Conservation (phyloP, 2,329 filamentous ascomycete genomes). For the Bertia moriformis region DNA sequence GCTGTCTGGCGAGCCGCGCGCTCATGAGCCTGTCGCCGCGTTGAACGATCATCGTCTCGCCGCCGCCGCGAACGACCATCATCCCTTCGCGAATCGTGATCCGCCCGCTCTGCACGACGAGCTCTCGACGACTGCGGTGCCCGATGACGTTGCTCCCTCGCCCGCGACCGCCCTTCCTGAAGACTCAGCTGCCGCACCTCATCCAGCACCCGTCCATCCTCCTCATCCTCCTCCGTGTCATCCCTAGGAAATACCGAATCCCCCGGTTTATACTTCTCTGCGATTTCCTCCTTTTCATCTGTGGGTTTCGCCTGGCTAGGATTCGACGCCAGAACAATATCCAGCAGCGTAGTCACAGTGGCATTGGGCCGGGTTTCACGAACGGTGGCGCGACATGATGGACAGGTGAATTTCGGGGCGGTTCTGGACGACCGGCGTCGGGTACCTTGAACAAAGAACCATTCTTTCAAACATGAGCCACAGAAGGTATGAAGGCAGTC, state of each 20-base stretch:
- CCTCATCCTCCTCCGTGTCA: slow-evolving; percentile 19
- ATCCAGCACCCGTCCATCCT: slow-evolving; percentile 35
- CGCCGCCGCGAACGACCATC: slow-evolving; percentile 8
- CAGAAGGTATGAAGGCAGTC: slow-evolving; percentile 95
- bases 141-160: slow-evolving; percentile 8
- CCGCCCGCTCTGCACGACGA: not conserved
- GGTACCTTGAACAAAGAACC: slow-evolving; percentile 73
- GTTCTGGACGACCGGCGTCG: slow-evolving; percentile 21
- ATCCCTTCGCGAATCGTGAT: slow-evolving; percentile 4
- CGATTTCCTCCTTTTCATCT: slow-evolving; percentile 64
- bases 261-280: slow-evolving; percentile 62
- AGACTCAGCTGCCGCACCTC: slow-evolving; percentile 40
- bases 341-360: slow-evolving; percentile 73
- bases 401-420: slow-evolving; percentile 57
- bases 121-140: not conserved
- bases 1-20: slow-evolving; percentile 22
- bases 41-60: slow-evolving; percentile 11
- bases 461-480: slow-evolving; percentile 86
- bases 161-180: slow-evolving; percentile 19
- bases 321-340: slow-evolving; percentile 72
- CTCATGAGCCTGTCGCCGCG: slow-evolving; percentile 27
- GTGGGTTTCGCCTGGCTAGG: slow-evolving; percentile 58
- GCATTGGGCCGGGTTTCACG: slow-evolving; percentile 82
- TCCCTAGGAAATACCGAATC: slow-evolving; percentile 61
- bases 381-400: slow-evolving; percentile 76